Percentiles rank a stretch among this genome's conserved stretches.
Evolutionary conservation across 75 land plant genomes (phyloP).

Genomic region (Chamaecyparis obtusa): DNA sequence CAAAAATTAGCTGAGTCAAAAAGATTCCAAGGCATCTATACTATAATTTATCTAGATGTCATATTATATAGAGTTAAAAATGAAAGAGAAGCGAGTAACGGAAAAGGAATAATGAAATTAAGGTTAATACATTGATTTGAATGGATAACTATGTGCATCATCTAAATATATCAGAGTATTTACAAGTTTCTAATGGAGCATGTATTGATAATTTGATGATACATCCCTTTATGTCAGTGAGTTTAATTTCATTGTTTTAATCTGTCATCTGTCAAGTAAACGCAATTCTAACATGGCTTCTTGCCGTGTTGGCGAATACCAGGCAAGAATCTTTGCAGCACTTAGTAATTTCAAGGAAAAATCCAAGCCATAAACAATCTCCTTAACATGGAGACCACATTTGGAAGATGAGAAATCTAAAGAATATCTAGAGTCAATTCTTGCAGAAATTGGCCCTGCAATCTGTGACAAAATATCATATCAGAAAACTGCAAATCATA

Average conservation of each 20-base stretch:
- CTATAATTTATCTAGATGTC: not conserved
- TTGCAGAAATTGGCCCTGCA: conserved; percentile 37
- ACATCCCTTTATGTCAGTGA: not conserved
- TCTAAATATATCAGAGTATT: not conserved
- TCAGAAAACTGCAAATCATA: not conserved
- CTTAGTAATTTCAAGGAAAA: conserved; percentile 32
- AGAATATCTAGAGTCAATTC: conserved; percentile 35
- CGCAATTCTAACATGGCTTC: conserved; percentile 50
- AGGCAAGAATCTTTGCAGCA: conserved; percentile 37
- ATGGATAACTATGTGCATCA: not conserved
- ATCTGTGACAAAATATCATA: conserved; percentile 13
- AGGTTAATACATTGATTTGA: not conserved
- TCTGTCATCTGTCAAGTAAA: conserved; percentile 24
- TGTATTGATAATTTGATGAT: not conserved
- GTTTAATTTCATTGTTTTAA: not conserved
- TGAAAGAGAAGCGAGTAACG: not conserved
- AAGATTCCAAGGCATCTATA: not conserved
- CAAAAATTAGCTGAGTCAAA: not conserved
- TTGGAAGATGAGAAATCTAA: conserved; percentile 20
- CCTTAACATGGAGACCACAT: conserved; percentile 19
- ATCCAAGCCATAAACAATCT: conserved; percentile 35
- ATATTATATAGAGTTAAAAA: not conserved
- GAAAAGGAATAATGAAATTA: not conserved
- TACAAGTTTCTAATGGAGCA: not conserved
- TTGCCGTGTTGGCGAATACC: conserved; percentile 43